Evolutionary conservation across 805 yeast genomes (phyloP), one percentile per base, ranked within the genome.

Genomic region (Starmerella potacharoeniae): DNA sequence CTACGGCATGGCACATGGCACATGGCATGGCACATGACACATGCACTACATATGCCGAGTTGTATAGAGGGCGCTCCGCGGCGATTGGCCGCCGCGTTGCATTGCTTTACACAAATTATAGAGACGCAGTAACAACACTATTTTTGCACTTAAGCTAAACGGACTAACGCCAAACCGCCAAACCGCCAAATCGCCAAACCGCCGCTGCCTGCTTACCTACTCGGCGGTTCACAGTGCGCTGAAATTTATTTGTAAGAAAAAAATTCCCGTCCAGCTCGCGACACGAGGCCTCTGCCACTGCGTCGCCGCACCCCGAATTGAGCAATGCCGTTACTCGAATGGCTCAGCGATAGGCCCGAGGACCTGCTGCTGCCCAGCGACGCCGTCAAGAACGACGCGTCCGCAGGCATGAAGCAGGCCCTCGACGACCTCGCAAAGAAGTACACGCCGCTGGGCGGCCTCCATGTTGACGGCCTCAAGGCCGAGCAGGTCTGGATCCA

Each of bases 401-500:
- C 69, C 53, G 41, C 48, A 14, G 60, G 64, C 3, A 63, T 71
- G 34, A 83, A 82, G 65, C 54, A 62, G 43, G 72, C 77, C 7
- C 70, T 84, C 53, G 88, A 84, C 64, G 84, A 85, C 5, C 71
- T 83, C 36, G 75, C 81, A 29, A 67, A 69, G 47, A 53, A 68
- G 44, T 71, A 72, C 54, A 78, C 93, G 0, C 84, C 85, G 6
- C 73, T 91, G 22, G 96, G 89, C 68, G 89, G 86, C 66, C 76
- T 91, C 22, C 80, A 83, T 62, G 76, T 84, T 13, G 95, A 89
- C 49, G 97, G 96, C 0, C 73, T 91, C 53, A 96, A 86, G 67
- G 82, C 96, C 29, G 78, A 84, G 41, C 97, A 91, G 66, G 89
- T 93, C 0, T 91, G 91, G 88, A 95, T 91, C 54, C 97, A 91